Evolutionary conservation across 1,284 basidiomycete genomes (phyloP), one percentile per base, ranked within the genome.

Genomic region (Waitea zeae): DNA sequence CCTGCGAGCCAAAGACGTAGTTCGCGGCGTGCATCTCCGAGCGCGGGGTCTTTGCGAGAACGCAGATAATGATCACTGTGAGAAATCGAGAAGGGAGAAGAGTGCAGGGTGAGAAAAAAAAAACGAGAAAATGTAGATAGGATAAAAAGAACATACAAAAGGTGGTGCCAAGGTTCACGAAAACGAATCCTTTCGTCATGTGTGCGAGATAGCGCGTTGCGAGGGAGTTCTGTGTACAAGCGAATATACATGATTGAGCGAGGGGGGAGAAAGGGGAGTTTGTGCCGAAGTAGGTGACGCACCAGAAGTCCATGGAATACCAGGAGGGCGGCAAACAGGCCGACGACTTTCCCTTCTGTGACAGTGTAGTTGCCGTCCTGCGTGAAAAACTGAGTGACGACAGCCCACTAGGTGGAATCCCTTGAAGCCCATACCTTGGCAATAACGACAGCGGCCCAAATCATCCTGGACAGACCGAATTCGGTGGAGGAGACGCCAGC

Each of bases 401-500:
- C 18, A 26, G 34, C 20, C 17, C 7, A 14, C 5, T 19, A 15
- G 9, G 30, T n/a, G 26, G n/a, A 15, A 29, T 5, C 12, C n/a
- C 11, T 9, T 12, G 33, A 15, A 5, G 15, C 15, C 20, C 12
- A 17, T 22, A 67, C 67, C 47, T 62, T 69, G 30, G 60, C 66
- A 33, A 76, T 50, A 17, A 62, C 64, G 13, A 70, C 74, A 1
- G 81, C 86, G 11, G 79, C 76, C 57, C 82, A 78, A 41, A 93
- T 89, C 89, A 93, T 92, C 49, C 72, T 70, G 18, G 81, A 67
- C 15, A 95, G 63, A 37, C 88, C 89, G 48, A 83, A 93, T 53
- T 92, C 89, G 2, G 86, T 89, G 2, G 82, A 87, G 1, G 82
- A 73, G 31, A 88, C 60, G 20, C 86, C 86, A 3, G 81, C 79